Conservation (phyloP, 441 rosid species). For the Francoa sonchifolia region DNA sequence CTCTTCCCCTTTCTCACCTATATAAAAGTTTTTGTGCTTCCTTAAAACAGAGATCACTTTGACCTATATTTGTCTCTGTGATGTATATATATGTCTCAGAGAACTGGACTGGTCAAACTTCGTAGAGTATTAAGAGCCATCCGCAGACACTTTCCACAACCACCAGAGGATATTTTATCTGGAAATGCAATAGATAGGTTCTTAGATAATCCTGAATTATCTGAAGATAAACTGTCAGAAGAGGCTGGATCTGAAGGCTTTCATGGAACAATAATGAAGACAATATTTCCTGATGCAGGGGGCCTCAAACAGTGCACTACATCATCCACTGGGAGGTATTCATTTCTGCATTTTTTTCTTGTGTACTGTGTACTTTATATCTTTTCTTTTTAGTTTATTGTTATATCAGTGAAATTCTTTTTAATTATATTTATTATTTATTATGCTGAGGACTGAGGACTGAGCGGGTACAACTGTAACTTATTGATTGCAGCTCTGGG, state of each 20-base stretch:
- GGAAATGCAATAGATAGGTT: conserved; percentile 78
- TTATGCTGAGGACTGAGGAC: conserved; percentile 5
- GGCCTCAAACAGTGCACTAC: conserved; percentile 58
- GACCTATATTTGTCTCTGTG: conserved; percentile 9
- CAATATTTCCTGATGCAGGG: conserved; percentile 48
- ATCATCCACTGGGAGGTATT: conserved; percentile 49
- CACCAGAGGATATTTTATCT: conserved; percentile 77
- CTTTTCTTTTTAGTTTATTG: no score
- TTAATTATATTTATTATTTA: conserved; percentile 1
- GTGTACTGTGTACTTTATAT: no score
- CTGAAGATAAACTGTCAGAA: conserved; percentile 79
- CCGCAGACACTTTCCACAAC: conserved; percentile 88
- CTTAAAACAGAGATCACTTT: conserved; percentile 1
- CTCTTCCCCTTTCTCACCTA: no score
- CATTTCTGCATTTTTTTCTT: conserved; percentile 8
- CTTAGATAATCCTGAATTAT: conserved; percentile 72
- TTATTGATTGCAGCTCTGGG: conserved; percentile 60
- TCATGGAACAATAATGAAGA: conserved; percentile 57
- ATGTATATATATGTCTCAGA: conserved; percentile 35
- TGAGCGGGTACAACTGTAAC: conserved; percentile 14
- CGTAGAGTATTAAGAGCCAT: conserved; percentile 95
- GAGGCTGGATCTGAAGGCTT: conserved; percentile 85
- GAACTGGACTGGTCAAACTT: conserved; percentile 89
- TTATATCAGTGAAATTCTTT: no score
- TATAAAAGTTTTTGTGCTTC: no score